Percentiles rank a stretch among this genome's conserved stretches.
Evolutionary conservation across 768 basidiomycete genomes (phyloP).

Genomic region (Suillus fuscotomentosus): DNA sequence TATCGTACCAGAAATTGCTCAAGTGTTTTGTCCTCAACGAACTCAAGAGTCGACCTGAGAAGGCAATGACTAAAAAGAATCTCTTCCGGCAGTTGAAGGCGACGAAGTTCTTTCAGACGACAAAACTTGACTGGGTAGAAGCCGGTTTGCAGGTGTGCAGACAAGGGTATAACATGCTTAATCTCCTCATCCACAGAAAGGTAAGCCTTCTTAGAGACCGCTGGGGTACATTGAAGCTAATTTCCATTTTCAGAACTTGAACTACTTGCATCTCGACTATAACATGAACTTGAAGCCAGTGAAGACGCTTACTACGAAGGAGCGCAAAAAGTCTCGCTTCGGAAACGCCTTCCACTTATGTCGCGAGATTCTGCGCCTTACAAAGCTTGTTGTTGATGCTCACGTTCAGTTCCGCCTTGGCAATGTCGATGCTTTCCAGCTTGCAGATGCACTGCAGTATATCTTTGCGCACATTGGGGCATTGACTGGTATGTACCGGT

Average conservation of each 20-base stretch:
- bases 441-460: constrained; percentile 97
- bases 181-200: constrained; percentile 98
- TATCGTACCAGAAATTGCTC: constrained; percentile 97
- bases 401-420: constrained; percentile 98
- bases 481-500: constrained; percentile 98
- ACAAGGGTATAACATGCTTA: constrained; percentile 99
- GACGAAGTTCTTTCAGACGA: constrained; percentile 99
- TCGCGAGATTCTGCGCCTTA: constrained; percentile 95
- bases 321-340: constrained; percentile 99
- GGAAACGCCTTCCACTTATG: constrained; percentile 99
- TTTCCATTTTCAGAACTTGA: constrained; percentile 59
- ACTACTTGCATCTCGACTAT: constrained; percentile 94
- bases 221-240: neutral
- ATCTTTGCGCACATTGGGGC: constrained; percentile 98
- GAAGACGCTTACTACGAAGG: constrained; percentile 97
- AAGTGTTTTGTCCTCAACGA: constrained; percentile 97
- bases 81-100: constrained; percentile 93
- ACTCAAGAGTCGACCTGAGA: constrained; percentile 83
- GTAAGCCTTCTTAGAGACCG: constrained; percentile 31
- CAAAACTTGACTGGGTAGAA: constrained; percentile 97
- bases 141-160: constrained; percentile 97
- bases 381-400: constrained; percentile 97
- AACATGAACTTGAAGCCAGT: constrained; percentile 99
- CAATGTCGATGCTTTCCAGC: constrained; percentile 98
- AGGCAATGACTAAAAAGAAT: constrained; percentile 98